Evolutionary conservation across 306 rosid genomes (phyloP).

Genomic region (Adenanthera pavonina): DNA sequence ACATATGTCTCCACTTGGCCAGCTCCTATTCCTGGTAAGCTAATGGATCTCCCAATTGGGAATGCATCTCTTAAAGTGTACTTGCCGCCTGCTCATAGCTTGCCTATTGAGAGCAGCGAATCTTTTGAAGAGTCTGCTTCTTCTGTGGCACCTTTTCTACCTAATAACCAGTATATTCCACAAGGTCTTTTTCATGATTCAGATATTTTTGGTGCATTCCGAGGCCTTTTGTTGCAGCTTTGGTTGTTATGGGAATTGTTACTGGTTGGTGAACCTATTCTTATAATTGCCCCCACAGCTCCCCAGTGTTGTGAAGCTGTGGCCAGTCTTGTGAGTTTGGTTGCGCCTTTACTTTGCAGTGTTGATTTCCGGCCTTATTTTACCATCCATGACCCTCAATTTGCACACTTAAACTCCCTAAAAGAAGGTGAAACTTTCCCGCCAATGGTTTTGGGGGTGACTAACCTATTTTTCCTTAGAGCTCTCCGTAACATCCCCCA

Average conservation of each 20-base stretch:
- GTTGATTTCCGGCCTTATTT: slow-evolving; percentile 94
- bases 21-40: slow-evolving; percentile 74
- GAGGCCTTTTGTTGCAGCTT: slow-evolving; percentile 86
- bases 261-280: slow-evolving; percentile 90
- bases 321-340: slow-evolving; percentile 91
- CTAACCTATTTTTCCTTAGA: slow-evolving; percentile 93
- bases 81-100: slow-evolving; percentile 86
- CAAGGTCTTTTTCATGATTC: slow-evolving; percentile 95
- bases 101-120: slow-evolving; percentile 59
- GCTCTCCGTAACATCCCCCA: slow-evolving; percentile 77
- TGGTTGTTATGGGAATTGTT: slow-evolving; percentile 95
- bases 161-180: slow-evolving; percentile 70
- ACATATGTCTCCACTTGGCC: slow-evolving; percentile 90
- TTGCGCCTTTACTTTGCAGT: slow-evolving; percentile 88
- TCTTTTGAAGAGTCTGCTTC: slow-evolving; percentile 59
- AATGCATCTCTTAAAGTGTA: slow-evolving; percentile 83
- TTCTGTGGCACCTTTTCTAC: slow-evolving; percentile 80
- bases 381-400: slow-evolving; percentile 87
- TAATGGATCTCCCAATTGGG: slow-evolving; percentile 95
- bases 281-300: slow-evolving; percentile 89
- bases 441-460: slow-evolving; percentile 84
- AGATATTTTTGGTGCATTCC: slow-evolving; percentile 80
- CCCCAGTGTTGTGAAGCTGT: slow-evolving; percentile 98
- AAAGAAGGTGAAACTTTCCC: slow-evolving; percentile 78
- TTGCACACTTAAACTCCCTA: slow-evolving; percentile 74